A percentile compares a stretch with the other conserved stretches of the same genome.
phyloP scores from a whole-genome alignment of 352 stramenopile species.

The Pythium brachiatum region DNA sequence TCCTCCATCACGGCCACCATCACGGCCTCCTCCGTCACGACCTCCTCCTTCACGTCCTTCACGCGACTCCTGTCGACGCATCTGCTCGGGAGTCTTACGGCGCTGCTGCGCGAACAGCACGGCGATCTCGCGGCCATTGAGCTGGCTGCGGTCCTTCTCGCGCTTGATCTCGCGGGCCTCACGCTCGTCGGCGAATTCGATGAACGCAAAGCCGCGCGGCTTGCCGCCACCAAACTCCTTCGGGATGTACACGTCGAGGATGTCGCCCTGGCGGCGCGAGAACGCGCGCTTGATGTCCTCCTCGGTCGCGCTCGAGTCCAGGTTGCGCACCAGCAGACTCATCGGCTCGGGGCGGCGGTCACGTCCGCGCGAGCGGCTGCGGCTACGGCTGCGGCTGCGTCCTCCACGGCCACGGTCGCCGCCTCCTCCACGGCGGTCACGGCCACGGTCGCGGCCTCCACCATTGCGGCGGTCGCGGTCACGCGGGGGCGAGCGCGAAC shows the following conservation, averaged over 20 bases:
- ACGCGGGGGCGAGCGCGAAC: slow-evolving; percentile 17
- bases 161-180: slow-evolving; percentile 72
- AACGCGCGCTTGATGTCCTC: slow-evolving; percentile 35
- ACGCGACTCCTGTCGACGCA: slow-evolving; percentile 36
- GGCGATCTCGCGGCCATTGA: slow-evolving; percentile 70
- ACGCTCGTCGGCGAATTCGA: slow-evolving; percentile 64
- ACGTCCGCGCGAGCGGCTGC: slow-evolving; percentile 17
- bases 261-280: slow-evolving; percentile 33
- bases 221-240: slow-evolving; percentile 38
- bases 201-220: slow-evolving; percentile 77
- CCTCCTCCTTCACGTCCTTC: neutral
- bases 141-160: slow-evolving; percentile 64
- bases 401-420: slow-evolving; percentile 18
- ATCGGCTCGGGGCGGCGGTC: slow-evolving; percentile 21
- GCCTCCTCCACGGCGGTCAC: slow-evolving; percentile 3
- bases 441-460: neutral
- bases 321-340: slow-evolving; percentile 37
- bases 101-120: slow-evolving; percentile 78
- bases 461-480: slow-evolving; percentile 15
- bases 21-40: neutral
- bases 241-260: slow-evolving; percentile 42
- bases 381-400: slow-evolving; percentile 10
- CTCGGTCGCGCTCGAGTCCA: slow-evolving; percentile 27
- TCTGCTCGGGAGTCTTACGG: slow-evolving; percentile 75
- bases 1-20: neutral